Conservation (phyloP, 306 rosid species). For the Medicago lupulina region DNA sequence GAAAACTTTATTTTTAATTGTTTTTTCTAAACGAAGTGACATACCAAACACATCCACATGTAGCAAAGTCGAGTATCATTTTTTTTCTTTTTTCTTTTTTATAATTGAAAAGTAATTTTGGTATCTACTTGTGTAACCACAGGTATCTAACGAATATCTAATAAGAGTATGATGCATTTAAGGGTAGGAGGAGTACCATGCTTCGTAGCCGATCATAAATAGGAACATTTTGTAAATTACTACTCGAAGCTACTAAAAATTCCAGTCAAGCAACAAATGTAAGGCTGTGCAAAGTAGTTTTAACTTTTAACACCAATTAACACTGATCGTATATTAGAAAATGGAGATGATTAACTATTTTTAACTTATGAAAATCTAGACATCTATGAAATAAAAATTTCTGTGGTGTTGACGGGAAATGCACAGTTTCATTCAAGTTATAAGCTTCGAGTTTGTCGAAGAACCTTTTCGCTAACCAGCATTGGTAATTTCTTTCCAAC, state of each 20-base stretch:
- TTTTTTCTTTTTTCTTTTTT: no score
- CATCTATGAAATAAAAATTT: no score
- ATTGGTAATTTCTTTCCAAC: no score
- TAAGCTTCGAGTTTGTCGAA: no score
- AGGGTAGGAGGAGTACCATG: not conserved
- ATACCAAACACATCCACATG: not conserved
- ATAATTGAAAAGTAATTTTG: not conserved
- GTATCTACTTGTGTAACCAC: not conserved
- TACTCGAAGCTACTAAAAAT: conserved; percentile 19
- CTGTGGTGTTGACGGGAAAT: no score
- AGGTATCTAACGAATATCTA: not conserved
- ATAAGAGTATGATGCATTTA: not conserved
- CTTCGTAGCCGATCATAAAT: not conserved
- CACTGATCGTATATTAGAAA: not conserved
- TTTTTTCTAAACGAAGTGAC: not conserved
- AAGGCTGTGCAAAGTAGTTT: no score
- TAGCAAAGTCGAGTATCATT: not conserved
- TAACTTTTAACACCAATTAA: not conserved
- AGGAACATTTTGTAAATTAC: not conserved
- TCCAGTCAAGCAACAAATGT: conserved; percentile 15
- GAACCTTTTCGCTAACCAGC: no score
- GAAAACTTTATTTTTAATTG: not conserved
- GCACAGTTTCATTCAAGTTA: no score
- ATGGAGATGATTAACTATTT: conserved; percentile 17
- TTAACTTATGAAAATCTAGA: no score